Percentiles rank a stretch among this genome's conserved stretches.
These are phyloP conservation scores for Phialophora expanda DNA, from an alignment of 2,329 filamentous ascomycete genomes.

Conservation along the genomic window DNA sequence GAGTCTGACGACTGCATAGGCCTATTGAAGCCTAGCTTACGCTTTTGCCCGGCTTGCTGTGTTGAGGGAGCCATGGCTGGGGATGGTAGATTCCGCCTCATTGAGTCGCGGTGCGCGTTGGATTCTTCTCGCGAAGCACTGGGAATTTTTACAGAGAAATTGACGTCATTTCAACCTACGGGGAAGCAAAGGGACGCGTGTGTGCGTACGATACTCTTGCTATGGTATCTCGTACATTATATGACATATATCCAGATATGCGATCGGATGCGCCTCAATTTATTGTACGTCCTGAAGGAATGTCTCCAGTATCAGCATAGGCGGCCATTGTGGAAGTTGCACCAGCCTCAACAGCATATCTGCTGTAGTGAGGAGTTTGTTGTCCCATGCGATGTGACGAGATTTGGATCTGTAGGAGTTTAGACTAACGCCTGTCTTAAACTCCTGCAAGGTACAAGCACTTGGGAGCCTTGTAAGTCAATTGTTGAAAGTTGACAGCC, in stretches of 20 bases:
- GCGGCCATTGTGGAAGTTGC: slow-evolving; percentile 13
- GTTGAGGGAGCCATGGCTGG: slow-evolving; percentile 19
- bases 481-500: slow-evolving; percentile 16
- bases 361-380: not conserved
- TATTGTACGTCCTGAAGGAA: slow-evolving; percentile 22
- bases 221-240: not conserved
- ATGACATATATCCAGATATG: not conserved
- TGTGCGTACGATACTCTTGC: not conserved
- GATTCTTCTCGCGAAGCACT: not conserved
- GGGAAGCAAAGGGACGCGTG: not conserved
- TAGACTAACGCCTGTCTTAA: no score
- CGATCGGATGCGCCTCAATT: not conserved
- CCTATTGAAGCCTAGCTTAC: slow-evolving; percentile 31
- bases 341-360: not conserved
- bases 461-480: slow-evolving; percentile 1
- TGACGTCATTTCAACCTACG: slow-evolving; percentile 10
- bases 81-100: not conserved
- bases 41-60: slow-evolving; percentile 34
- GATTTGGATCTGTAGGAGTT: no score
- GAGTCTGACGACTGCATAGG: slow-evolving; percentile 27
- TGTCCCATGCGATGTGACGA: not conserved
- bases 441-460: not conserved
- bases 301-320: slow-evolving; percentile 31
- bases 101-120: not conserved
- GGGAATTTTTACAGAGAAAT: not conserved